phyloP scores from a whole-genome alignment of 2,329 filamentous ascomycete species.

The Colletotrichum godetiae region DNA sequence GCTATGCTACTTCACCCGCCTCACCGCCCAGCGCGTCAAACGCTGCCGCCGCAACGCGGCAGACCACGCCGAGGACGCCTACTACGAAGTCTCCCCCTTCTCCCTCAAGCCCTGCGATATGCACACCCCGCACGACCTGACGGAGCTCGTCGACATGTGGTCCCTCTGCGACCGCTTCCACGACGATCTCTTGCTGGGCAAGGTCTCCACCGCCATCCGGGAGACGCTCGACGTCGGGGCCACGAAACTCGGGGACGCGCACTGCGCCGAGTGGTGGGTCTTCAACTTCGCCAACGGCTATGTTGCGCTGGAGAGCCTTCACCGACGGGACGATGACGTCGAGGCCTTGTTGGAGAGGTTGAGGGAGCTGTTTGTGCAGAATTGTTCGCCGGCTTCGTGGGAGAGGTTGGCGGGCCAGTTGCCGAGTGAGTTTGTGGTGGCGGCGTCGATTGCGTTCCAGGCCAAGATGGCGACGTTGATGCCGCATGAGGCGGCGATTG shows the following conservation, averaged over 20 bases:
- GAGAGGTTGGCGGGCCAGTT: conserved; percentile 14
- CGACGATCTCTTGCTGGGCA: conserved; percentile 27
- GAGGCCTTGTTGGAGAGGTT: neutral
- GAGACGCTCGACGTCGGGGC: conserved; percentile 28
- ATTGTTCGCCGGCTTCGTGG: conserved; percentile 21
- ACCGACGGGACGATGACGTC: conserved; percentile 18
- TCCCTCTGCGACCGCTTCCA: conserved; percentile 28
- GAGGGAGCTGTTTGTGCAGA: conserved; percentile 15
- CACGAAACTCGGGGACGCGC: conserved; percentile 2
- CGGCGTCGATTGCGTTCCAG: conserved; percentile 29
- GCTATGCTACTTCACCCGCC: conserved; percentile 32
- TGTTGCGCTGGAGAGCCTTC: conserved; percentile 17
- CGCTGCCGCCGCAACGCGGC: conserved; percentile 20
- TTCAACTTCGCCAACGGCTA: conserved; percentile 25
- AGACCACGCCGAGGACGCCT: conserved; percentile 14
- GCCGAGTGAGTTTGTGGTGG: conserved; percentile 16
- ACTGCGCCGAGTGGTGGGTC: conserved; percentile 27
- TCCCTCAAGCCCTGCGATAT: conserved; percentile 31
- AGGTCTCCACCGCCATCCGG: conserved; percentile 27
- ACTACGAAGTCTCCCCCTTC: conserved; percentile 31
- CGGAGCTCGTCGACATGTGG: conserved; percentile 30
- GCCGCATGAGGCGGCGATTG: conserved; percentile 27
- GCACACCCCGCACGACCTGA: conserved; percentile 25
- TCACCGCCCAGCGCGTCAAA: conserved; percentile 26
- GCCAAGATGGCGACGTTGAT: conserved; percentile 19